Base-by-base conservation (phyloP, 768 basidiomycete species). In the Lactarius evosmus region DNA sequence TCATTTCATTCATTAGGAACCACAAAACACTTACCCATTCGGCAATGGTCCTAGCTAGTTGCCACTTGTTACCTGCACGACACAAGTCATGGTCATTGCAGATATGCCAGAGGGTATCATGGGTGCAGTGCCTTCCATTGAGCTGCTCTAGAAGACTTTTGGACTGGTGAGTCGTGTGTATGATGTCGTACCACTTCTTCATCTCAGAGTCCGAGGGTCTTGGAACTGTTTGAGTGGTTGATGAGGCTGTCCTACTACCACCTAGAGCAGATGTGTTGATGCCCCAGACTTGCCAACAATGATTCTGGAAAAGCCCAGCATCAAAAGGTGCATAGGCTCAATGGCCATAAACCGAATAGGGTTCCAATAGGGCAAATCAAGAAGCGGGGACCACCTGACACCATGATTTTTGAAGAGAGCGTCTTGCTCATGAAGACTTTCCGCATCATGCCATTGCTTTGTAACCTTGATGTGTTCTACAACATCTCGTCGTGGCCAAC, bases 301-400 rank as follows among this genome's bases (percentile, higher is more conserved):
- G 72, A 17, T 66, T 58, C 69, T 71, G 36, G 68, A 69, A 27
- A 68, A 58, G 25, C 12, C 71, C 69, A 75, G 67, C 22, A 68
- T 68, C 7, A 72, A 57, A 49, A 66, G 62, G 58, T 77, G 76
- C 76, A 77, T 77, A 14, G 72, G 46, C 34, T 77, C 75, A n/a
- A 75, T 58, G 4, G 72, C 63, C 3, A 71, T 59, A 30, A 69
- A 70, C 2, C 17, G 52, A 7, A 71, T 57, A 1, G 74, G 71
- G 19, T 74, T 60, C 67, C 74, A 77, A 56, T 77, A 76, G 4
- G 74, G 70, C 4, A 77, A 67, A 1, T 66, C 29, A 1, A 73
- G 68, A 0, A 78, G 71, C 9, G 72, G 62, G 1, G 75, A 72
- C 73, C 72, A 77, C 14, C 73, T 65, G 11, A 76, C 52, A 0